Evolutionary conservation across 2,329 filamentous ascomycete species (phyloP).

Genomic region (Trichoderma polysporum): DNA sequence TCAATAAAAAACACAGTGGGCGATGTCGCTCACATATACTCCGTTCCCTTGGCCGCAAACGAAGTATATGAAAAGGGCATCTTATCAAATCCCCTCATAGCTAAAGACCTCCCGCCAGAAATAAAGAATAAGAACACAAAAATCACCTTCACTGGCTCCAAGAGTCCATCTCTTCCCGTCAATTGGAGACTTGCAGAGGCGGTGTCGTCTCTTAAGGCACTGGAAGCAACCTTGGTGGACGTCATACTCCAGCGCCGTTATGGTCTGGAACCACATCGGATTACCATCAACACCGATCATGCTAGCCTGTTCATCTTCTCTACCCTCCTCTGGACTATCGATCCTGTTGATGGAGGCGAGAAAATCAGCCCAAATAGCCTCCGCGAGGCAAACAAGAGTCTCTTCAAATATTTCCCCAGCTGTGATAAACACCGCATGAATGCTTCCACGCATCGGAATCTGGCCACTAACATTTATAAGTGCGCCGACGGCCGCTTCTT

Average conservation of each 20-base stretch:
- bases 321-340: conserved; percentile 13
- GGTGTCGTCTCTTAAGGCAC: conserved; percentile 48
- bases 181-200: conserved; percentile 59
- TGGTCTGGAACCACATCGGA: conserved; percentile 36
- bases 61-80: background rate
- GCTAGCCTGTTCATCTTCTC: conserved; percentile 19
- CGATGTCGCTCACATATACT: background rate
- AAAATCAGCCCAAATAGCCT: background rate
- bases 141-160: conserved; percentile 11
- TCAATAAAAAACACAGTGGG: background rate
- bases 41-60: conserved; percentile 9
- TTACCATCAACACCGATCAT: conserved; percentile 46
- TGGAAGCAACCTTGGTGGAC: conserved; percentile 48
- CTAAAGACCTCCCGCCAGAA: background rate
- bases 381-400: background rate
- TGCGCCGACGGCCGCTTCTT: conserved; percentile 26
- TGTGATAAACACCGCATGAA: conserved; percentile 14
- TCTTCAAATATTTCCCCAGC: conserved; percentile 1
- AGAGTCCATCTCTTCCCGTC: conserved; percentile 42
- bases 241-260: conserved; percentile 48
- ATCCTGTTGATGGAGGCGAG: background rate
- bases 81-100: conserved; percentile 6
- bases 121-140: background rate
- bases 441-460: conserved; percentile 25
- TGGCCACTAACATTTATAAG: conserved; percentile 28